Evolutionary conservation across 768 basidiomycete species (phyloP).

Genomic region (Gautieria morchelliformis): DNA sequence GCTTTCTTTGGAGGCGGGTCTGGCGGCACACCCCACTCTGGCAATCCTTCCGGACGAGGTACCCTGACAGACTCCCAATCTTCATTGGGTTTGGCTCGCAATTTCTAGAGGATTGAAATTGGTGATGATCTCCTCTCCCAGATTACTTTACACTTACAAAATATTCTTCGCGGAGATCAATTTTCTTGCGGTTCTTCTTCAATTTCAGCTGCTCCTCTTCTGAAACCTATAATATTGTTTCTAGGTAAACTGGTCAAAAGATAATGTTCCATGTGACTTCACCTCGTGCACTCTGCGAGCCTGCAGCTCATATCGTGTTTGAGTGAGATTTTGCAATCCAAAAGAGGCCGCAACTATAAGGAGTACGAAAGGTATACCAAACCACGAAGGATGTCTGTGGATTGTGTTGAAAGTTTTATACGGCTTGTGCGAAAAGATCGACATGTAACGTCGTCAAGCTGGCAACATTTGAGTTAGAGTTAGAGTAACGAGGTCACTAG

Average conservation of each 20-base stretch:
- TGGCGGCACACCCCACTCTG: slow-evolving; percentile 88
- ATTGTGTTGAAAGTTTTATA: slow-evolving; percentile 33
- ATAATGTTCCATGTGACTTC: slow-evolving; percentile 1
- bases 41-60: slow-evolving; percentile 72
- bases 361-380: slow-evolving; percentile 81
- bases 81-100: slow-evolving; percentile 51
- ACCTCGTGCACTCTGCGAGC: slow-evolving; percentile 70
- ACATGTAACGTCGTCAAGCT: slow-evolving; percentile 28
- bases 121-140: neutral
- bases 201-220: slow-evolving; percentile 73
- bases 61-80: slow-evolving; percentile 88
- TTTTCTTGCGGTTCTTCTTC: slow-evolving; percentile 60
- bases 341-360: slow-evolving; percentile 84
- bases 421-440: slow-evolving; percentile 42
- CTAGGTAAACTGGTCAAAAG: neutral
- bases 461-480: neutral
- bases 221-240: slow-evolving; percentile 37
- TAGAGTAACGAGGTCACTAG: neutral
- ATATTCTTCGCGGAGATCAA: slow-evolving; percentile 94
- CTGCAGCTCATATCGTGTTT: slow-evolving; percentile 85
- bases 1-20: neutral
- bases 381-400: slow-evolving; percentile 56
- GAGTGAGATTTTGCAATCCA: slow-evolving; percentile 73
- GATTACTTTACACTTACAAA: slow-evolving; percentile 53
- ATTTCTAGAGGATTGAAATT: slow-evolving; percentile 35